phyloP scores from a whole-genome alignment of 768 basidiomycete genomes.

The Leccinum variicolor region DNA sequence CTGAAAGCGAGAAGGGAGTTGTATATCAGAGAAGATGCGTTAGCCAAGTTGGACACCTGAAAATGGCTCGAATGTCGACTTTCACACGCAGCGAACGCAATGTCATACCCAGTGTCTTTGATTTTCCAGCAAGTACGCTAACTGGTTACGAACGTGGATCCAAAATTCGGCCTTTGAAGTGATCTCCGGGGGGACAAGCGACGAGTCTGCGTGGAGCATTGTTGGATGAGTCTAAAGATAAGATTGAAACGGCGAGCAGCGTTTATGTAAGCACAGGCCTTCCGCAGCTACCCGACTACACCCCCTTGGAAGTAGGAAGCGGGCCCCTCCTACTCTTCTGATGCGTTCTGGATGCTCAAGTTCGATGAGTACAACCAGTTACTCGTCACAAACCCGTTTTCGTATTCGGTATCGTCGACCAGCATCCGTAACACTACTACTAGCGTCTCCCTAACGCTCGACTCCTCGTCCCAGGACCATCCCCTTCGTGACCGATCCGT shows the following conservation, averaged over 20 bases:
- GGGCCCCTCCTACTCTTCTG: slow-evolving; percentile 4
- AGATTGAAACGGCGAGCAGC: background rate
- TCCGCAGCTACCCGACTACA: background rate
- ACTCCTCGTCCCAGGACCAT: slow-evolving; percentile 7
- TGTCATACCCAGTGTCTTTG: slow-evolving; percentile 73
- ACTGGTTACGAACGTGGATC: slow-evolving; percentile 65
- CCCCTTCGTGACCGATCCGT: slow-evolving; percentile 17
- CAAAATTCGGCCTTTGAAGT: slow-evolving; percentile 78
- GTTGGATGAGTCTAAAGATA: background rate
- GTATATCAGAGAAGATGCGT: slow-evolving; percentile 79
- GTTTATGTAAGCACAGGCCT: slow-evolving; percentile 8
- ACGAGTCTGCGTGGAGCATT: slow-evolving; percentile 86
- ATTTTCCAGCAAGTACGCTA: slow-evolving; percentile 58
- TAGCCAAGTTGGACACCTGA: slow-evolving; percentile 85
- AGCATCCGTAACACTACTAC: background rate
- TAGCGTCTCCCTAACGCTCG: background rate
- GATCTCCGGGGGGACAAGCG: slow-evolving; percentile 66
- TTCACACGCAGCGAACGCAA: background rate
- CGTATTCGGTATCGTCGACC: slow-evolving; percentile 1
- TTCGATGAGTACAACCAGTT: slow-evolving; percentile 21
- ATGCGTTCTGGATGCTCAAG: slow-evolving; percentile 28
- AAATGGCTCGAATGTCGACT: background rate
- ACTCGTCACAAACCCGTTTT: slow-evolving; percentile 19
- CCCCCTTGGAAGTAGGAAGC: background rate
- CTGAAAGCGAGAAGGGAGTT: slow-evolving; percentile 69